Percentiles rank a stretch among this genome's conserved stretches.
Evolutionary conservation across 176 grass and related monocot species (phyloP).

Genomic region (Carex scoparia): DNA sequence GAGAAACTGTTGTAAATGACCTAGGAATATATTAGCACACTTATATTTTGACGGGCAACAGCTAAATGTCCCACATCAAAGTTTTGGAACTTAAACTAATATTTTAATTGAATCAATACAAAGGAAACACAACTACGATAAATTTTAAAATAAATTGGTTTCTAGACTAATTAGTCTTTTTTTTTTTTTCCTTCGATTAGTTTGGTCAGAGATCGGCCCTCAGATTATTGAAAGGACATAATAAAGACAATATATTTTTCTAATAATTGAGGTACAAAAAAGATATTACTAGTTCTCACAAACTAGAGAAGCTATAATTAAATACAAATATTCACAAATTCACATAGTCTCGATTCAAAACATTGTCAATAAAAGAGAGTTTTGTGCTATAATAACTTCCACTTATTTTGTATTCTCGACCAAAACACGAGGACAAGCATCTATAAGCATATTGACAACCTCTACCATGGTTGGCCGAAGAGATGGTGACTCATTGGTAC

Average conservation of each 20-base stretch:
- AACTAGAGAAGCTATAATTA: not conserved
- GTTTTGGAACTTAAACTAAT: too few relatives aligned
- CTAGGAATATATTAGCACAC: too few relatives aligned
- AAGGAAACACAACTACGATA: not conserved
- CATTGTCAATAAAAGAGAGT: not conserved
- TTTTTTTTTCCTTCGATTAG: not conserved
- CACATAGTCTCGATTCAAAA: not conserved
- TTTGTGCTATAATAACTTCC: not conserved
- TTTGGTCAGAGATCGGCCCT: not conserved
- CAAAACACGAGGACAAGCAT: slow-evolving; percentile 36
- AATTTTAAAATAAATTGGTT: not conserved
- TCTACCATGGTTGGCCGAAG: slow-evolving; percentile 46
- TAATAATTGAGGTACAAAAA: not conserved
- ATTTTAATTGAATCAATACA: too few relatives aligned
- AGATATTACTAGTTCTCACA: not conserved
- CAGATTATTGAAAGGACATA: not conserved
- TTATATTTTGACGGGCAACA: too few relatives aligned
- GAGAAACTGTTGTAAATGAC: too few relatives aligned
- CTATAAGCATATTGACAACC: slow-evolving; percentile 69
- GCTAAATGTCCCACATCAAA: too few relatives aligned
- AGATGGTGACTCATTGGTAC: slow-evolving; percentile 47
- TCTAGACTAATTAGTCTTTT: not conserved
- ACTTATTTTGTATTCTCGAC: slow-evolving; percentile 30
- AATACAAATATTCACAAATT: not conserved
- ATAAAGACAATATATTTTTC: not conserved